Conservation (phyloP, 305 asterid species). For the Rubia peregrina region DNA sequence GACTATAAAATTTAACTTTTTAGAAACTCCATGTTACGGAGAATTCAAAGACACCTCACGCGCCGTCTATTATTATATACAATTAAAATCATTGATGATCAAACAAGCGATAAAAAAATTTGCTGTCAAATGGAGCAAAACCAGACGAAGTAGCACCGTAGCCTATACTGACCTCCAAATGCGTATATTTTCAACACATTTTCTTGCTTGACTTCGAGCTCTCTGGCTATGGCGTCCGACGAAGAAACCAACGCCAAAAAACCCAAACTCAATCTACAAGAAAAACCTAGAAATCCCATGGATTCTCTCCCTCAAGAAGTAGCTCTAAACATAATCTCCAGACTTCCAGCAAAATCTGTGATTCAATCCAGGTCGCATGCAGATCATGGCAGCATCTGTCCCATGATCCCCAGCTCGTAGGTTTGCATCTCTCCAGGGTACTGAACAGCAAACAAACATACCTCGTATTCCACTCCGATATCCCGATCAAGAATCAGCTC, state of each 20-base stretch:
- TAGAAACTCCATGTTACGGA: too few relatives aligned
- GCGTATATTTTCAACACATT: background rate
- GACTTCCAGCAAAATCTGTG: conserved; percentile 23
- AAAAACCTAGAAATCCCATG: conserved; percentile 5
- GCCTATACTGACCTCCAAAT: background rate
- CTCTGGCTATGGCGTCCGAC: background rate
- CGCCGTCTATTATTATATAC: too few relatives aligned
- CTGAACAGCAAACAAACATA: conserved; percentile 2
- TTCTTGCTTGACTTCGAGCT: conserved; percentile 4
- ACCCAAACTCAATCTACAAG: conserved; percentile 2
- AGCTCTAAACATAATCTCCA: conserved; percentile 20
- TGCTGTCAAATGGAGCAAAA: too few relatives aligned
- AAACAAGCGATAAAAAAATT: too few relatives aligned
- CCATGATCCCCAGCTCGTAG: conserved; percentile 11
- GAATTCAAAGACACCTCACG: too few relatives aligned
- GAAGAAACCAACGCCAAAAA: conserved; percentile 8
- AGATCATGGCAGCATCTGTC: conserved; percentile 17
- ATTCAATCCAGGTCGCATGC: conserved; percentile 20
- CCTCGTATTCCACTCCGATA: conserved; percentile 16
- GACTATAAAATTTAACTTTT: too few relatives aligned
- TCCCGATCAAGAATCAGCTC: conserved; percentile 19
- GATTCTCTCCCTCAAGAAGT: conserved; percentile 21
- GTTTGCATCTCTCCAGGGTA: conserved; percentile 9
- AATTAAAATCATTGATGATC: too few relatives aligned
- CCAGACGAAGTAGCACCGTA: too few relatives aligned